These are phyloP conservation scores for Curvularia sp. DNA, from an alignment of 2,329 filamentous ascomycete species.

Conservation along the genomic window DNA sequence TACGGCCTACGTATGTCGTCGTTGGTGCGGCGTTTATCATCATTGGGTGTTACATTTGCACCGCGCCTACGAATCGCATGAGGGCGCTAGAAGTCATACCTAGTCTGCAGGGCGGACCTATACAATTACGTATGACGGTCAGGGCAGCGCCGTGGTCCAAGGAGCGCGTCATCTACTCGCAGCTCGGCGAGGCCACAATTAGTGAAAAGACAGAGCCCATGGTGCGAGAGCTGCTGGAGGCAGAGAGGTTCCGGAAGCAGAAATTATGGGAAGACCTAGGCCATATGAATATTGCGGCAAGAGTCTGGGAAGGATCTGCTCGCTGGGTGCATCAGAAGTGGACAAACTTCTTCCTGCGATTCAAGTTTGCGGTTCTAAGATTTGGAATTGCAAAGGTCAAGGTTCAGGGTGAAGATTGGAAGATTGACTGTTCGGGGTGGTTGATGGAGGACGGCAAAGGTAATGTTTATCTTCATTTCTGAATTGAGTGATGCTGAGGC, in stretches of 20 bases:
- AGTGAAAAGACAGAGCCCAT: slow-evolving; percentile 44
- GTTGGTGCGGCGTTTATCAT: slow-evolving; percentile 37
- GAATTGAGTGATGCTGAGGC: neutral
- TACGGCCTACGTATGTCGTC: slow-evolving; percentile 44
- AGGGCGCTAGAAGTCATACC: slow-evolving; percentile 42
- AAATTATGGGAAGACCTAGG: slow-evolving; percentile 38
- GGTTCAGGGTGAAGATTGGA: slow-evolving; percentile 45
- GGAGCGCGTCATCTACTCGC: slow-evolving; percentile 39
- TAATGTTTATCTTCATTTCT: slow-evolving; percentile 16
- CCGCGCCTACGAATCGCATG: slow-evolving; percentile 41
- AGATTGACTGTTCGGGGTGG: slow-evolving; percentile 46
- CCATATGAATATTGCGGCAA: slow-evolving; percentile 30
- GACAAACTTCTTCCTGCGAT: slow-evolving; percentile 46
- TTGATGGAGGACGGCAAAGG: slow-evolving; percentile 46
- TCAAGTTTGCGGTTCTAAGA: slow-evolving; percentile 45
- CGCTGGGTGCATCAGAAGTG: slow-evolving; percentile 47
- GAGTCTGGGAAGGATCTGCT: slow-evolving; percentile 38
- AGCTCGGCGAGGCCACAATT: slow-evolving; percentile 39
- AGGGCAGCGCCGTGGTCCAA: slow-evolving; percentile 33
- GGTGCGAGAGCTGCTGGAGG: slow-evolving; percentile 40
- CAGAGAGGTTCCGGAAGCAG: slow-evolving; percentile 37
- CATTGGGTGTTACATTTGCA: slow-evolving; percentile 43
- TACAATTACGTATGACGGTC: slow-evolving; percentile 43
- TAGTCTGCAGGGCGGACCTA: slow-evolving; percentile 34
- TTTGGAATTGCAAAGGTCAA: slow-evolving; percentile 43